Percentiles rank a stretch among this genome's conserved stretches.
Evolutionary conservation across 441 rosid species (phyloP).

Genomic region (Adansonia gregorii): DNA sequence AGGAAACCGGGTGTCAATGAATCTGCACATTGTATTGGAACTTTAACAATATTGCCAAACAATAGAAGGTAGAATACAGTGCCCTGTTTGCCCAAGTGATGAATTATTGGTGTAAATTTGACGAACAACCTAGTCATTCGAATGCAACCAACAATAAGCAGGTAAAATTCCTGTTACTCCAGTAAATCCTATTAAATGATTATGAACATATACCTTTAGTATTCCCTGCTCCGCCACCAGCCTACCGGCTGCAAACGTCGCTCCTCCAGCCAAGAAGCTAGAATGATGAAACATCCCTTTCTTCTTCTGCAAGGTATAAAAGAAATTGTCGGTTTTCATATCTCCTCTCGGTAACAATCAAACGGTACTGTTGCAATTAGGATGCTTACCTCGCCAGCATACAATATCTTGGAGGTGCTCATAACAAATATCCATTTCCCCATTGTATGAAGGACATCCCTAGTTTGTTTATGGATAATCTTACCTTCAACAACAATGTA

Average conservation of each 20-base stretch:
- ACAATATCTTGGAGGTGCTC: constrained; percentile 77
- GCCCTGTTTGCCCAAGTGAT: background rate
- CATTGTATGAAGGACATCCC: constrained; percentile 55
- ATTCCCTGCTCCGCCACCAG: constrained; percentile 62
- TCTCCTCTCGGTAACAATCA: background rate
- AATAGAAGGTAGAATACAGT: background rate
- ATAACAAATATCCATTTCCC: constrained; percentile 81
- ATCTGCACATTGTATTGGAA: background rate
- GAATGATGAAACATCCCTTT: constrained; percentile 93
- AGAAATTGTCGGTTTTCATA: background rate
- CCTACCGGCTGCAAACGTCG: constrained; percentile 88
- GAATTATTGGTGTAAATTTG: background rate
- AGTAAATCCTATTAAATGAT: background rate
- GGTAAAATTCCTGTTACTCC: background rate
- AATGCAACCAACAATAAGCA: background rate
- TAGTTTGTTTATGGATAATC: constrained; percentile 61
- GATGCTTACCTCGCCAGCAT: constrained; percentile 66
- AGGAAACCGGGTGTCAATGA: constrained; percentile 22
- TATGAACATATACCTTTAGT: constrained; percentile 59
- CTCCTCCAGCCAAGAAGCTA: constrained; percentile 94
- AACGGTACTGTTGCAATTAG: background rate
- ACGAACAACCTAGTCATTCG: background rate
- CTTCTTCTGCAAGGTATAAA: constrained; percentile 67
- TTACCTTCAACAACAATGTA: constrained; percentile 59
- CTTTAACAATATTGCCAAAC: background rate